Percentiles rank a stretch among this genome's conserved stretches.
These are phyloP conservation scores for Nyctanthes arbortristis DNA, from an alignment of 257 asterid genomes.

Conservation along the genomic window DNA sequence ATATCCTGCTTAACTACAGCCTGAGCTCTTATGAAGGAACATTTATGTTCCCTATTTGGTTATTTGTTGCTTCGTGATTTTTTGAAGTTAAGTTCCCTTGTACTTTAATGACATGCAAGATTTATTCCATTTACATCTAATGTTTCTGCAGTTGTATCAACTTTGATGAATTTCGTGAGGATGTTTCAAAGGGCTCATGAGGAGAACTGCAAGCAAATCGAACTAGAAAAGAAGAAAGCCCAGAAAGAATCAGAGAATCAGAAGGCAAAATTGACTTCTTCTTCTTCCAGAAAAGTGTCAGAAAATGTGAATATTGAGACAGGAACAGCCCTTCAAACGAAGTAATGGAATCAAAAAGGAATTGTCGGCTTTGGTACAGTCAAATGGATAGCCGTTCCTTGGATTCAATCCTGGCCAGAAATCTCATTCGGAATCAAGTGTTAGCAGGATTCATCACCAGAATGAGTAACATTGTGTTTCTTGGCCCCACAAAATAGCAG, in stretches of 20 bases:
- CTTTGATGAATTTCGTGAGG: conserved; percentile 69
- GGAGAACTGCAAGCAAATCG: conserved; percentile 74
- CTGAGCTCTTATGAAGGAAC: neutral
- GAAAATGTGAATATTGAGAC: conserved; percentile 25
- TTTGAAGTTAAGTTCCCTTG: neutral
- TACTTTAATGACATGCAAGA: neutral
- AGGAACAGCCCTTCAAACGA: conserved; percentile 26
- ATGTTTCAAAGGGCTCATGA: conserved; percentile 64
- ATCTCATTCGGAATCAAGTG: neutral
- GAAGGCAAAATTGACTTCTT: conserved; percentile 29
- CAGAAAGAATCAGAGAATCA: conserved; percentile 53
- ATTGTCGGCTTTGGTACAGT: neutral
- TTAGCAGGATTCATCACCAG: neutral
- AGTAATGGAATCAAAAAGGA: conserved; percentile 5
- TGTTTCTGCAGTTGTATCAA: conserved; percentile 63
- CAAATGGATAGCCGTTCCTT: neutral
- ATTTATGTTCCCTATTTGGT: neutral
- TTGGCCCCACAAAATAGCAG: neutral
- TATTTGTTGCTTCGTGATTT: neutral
- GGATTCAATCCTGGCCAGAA: neutral
- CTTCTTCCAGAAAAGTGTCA: conserved; percentile 28
- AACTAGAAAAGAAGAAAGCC: conserved; percentile 69
- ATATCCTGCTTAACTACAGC: neutral
- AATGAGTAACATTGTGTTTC: neutral
- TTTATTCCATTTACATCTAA: conserved; percentile 4